phyloP scores from a whole-genome alignment of 371 early-diverging fungal species.

The Rhizopus sp. region DNA sequence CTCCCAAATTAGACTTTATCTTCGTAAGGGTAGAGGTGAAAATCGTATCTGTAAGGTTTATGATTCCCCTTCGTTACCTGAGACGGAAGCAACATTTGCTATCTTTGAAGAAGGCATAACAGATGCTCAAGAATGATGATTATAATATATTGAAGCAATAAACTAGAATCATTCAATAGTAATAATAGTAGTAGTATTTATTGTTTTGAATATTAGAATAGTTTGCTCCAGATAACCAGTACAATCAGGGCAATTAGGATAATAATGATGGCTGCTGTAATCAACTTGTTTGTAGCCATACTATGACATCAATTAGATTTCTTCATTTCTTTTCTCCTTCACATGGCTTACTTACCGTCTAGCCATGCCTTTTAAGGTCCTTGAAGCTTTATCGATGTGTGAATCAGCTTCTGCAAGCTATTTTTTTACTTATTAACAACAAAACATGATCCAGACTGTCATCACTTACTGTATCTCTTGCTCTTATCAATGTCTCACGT shows the following conservation, averaged over 20 bases:
- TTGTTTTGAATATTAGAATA: slow-evolving; percentile 25
- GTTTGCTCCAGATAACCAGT: slow-evolving; percentile 79
- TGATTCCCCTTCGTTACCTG: slow-evolving; percentile 87
- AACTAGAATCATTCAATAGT: not conserved
- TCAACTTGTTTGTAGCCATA: slow-evolving; percentile 86
- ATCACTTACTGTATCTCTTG: slow-evolving; percentile 77
- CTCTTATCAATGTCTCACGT: slow-evolving; percentile 87
- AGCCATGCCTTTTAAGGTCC: slow-evolving; percentile 90
- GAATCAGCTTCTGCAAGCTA: slow-evolving; percentile 87
- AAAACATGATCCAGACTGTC: not conserved
- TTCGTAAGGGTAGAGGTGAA: slow-evolving; percentile 85
- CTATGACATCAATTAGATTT: slow-evolving; percentile 46
- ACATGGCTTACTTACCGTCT: slow-evolving; percentile 66
- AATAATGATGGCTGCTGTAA: slow-evolving; percentile 85
- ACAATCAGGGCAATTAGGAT: slow-evolving; percentile 82
- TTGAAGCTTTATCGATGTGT: slow-evolving; percentile 85
- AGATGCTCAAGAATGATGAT: slow-evolving; percentile 55
- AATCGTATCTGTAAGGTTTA: slow-evolving; percentile 89
- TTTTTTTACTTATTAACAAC: no score
- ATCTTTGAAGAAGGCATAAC: slow-evolving; percentile 70
- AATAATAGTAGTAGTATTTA: not conserved
- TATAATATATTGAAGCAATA: no score
- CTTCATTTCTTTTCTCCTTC: not conserved
- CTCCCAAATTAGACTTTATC: slow-evolving; percentile 55
- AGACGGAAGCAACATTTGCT: slow-evolving; percentile 74